phyloP scores from a whole-genome alignment of 345 rosid genomes.

The Mallotus nudiflorus region DNA sequence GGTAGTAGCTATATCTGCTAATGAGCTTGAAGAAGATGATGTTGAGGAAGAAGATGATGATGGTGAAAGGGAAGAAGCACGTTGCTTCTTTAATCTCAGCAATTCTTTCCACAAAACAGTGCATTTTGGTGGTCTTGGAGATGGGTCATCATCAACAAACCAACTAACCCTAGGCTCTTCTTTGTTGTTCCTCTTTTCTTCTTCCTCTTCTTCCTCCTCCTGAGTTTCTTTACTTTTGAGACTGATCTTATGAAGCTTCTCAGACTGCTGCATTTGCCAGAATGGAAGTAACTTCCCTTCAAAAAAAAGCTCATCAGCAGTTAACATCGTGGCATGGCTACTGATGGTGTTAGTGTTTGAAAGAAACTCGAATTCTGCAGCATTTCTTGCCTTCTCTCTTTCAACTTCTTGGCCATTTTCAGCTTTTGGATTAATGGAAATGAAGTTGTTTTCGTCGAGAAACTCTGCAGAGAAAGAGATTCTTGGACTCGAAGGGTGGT shows the following conservation, averaged over 20 bases:
- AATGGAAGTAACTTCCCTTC: constrained; percentile 91
- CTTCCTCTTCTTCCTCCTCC: constrained; percentile 28
- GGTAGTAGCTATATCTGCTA: constrained; percentile 40
- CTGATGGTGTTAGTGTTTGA: constrained; percentile 42
- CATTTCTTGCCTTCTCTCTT: constrained; percentile 36
- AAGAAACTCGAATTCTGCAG: constrained; percentile 77
- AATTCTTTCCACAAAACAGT: constrained; percentile 95
- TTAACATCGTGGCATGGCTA: constrained; percentile 49
- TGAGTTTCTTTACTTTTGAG: constrained; percentile 38
- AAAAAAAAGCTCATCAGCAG: constrained; percentile 86
- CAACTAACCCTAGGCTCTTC: constrained; percentile 53
- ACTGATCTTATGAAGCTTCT: constrained; percentile 61
- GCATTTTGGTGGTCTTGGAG: constrained; percentile 96
- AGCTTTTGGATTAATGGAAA: constrained; percentile 60
- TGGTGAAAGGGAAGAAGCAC: constrained; percentile 47
- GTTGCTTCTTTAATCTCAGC: constrained; percentile 79
- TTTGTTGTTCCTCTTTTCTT: constrained; percentile 30
- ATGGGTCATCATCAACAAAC: constrained; percentile 94
- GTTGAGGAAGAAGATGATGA: constrained; percentile 61
- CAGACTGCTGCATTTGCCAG: constrained; percentile 74
- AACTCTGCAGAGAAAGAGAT: constrained; percentile 86
- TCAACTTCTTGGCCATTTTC: constrained; percentile 30
- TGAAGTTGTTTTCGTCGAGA: constrained; percentile 58
- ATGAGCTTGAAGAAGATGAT: constrained; percentile 63
- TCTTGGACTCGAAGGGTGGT: constrained; percentile 57